Percentiles rank a stretch among this genome's conserved stretches.
Evolutionary conservation across 176 grass and related monocot species (phyloP).

Genomic region (Elymus sibiricus): DNA sequence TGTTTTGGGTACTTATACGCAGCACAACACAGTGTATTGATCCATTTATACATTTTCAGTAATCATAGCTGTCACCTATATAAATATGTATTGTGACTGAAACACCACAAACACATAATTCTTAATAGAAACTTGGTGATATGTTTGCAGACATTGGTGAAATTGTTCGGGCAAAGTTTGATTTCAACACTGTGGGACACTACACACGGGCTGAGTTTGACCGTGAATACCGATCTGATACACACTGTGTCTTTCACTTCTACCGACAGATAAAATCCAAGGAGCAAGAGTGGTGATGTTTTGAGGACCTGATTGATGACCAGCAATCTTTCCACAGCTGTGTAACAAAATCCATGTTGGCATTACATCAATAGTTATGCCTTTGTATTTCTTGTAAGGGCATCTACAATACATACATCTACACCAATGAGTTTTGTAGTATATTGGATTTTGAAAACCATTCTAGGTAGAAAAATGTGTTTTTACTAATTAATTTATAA

Average conservation of each 20-base stretch:
- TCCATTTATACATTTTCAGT: neutral
- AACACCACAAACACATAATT: neutral
- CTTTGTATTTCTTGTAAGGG: neutral
- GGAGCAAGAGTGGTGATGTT: neutral
- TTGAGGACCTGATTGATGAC: neutral
- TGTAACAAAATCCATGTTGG: neutral
- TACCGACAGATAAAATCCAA: neutral
- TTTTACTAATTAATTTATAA: neutral
- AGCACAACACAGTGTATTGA: neutral
- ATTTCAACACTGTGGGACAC: constrained; percentile 84
- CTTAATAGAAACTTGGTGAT: neutral
- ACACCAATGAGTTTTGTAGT: neutral
- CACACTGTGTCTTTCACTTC: constrained; percentile 45
- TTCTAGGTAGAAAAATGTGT: neutral
- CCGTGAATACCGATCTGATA: constrained; percentile 49
- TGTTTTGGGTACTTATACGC: neutral
- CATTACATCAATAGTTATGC: neutral
- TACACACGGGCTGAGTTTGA: constrained; percentile 78
- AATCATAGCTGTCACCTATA: neutral
- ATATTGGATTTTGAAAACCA: neutral
- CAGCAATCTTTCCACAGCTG: neutral
- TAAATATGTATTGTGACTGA: neutral
- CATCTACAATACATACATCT: neutral
- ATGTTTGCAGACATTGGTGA: constrained; percentile 69
- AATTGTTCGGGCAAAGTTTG: constrained; percentile 79